Evolutionary conservation across 495 filamentous ascomycete genomes (phyloP).

Genomic region (Daldinia childiae): DNA sequence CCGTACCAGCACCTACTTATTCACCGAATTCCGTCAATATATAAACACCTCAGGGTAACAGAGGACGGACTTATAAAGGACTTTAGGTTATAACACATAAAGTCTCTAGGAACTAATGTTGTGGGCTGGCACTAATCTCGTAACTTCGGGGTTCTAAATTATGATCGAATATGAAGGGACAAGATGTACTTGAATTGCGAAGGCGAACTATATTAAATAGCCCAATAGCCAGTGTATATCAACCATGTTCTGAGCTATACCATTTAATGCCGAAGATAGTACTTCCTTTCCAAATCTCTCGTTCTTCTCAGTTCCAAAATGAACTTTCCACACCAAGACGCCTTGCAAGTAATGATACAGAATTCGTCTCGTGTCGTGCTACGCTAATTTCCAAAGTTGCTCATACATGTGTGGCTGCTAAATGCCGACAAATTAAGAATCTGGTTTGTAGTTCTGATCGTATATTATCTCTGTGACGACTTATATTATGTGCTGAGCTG

Average conservation of each 20-base stretch:
- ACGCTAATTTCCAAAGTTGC: neutral
- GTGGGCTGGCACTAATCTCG: neutral
- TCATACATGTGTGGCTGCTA: constrained; percentile 1
- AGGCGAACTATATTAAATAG: constrained; percentile 17
- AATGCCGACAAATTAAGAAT: constrained; percentile 3
- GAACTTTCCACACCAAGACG: constrained; percentile 24
- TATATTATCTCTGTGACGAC: neutral
- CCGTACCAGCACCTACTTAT: too few relatives aligned
- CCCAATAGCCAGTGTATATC: constrained; percentile 28
- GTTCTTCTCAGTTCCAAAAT: constrained; percentile 7
- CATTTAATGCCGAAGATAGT: neutral
- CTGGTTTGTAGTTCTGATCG: constrained; percentile 10
- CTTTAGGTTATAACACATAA: too few relatives aligned
- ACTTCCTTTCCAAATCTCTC: neutral
- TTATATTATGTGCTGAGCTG: neutral
- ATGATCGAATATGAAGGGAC: neutral
- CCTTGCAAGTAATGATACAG: constrained; percentile 39
- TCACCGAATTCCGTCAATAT: too few relatives aligned
- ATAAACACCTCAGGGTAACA: too few relatives aligned
- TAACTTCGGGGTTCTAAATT: neutral
- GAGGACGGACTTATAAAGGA: too few relatives aligned
- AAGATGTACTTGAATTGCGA: neutral
- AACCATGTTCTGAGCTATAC: neutral
- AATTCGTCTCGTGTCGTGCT: constrained; percentile 6
- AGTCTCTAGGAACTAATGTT: too few relatives aligned